Percentiles rank a stretch among this genome's conserved stretches.
phyloP scores from a whole-genome alignment of 805 yeast species.

The Jamesozyma rosinii region DNA sequence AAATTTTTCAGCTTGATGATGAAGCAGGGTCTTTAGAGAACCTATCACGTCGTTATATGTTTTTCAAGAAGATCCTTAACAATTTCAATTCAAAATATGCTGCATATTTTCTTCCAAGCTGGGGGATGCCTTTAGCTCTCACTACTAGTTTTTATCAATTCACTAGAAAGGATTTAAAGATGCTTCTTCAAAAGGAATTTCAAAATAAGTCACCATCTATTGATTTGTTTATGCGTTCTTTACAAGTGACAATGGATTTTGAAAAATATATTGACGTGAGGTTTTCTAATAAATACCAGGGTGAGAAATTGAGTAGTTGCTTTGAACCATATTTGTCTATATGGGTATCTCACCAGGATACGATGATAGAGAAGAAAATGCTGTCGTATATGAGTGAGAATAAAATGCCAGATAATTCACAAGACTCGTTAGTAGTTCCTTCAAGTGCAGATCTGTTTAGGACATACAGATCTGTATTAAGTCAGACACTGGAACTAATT shows the following conservation, averaged over 20 bases:
- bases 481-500: slow-evolving; percentile 54
- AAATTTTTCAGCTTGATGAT: slow-evolving; percentile 68
- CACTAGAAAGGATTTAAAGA: slow-evolving; percentile 59
- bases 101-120: slow-evolving; percentile 53
- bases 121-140: slow-evolving; percentile 62
- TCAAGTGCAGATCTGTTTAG: slow-evolving; percentile 85
- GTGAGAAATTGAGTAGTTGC: slow-evolving; percentile 44
- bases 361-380: slow-evolving; percentile 50
- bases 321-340: slow-evolving; percentile 79
- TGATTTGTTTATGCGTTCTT: slow-evolving; percentile 54
- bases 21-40: slow-evolving; percentile 95
- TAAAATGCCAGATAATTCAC: slow-evolving; percentile 41
- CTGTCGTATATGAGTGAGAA: slow-evolving; percentile 53
- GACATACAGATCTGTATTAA: slow-evolving; percentile 58
- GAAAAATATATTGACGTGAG: slow-evolving; percentile 63
- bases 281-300: slow-evolving; percentile 41
- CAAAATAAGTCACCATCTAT: slow-evolving; percentile 41
- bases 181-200: slow-evolving; percentile 39
- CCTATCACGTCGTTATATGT: slow-evolving; percentile 68
- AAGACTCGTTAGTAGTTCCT: slow-evolving; percentile 60
- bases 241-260: slow-evolving; percentile 75
- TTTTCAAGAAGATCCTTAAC: slow-evolving; percentile 62
- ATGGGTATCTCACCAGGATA: slow-evolving; percentile 84
- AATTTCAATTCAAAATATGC: slow-evolving; percentile 46
- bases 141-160: slow-evolving; percentile 54